These are phyloP conservation scores for Basipetospora sp. DNA, from an alignment of 2,329 filamentous ascomycete species.

Conservation along the genomic window DNA sequence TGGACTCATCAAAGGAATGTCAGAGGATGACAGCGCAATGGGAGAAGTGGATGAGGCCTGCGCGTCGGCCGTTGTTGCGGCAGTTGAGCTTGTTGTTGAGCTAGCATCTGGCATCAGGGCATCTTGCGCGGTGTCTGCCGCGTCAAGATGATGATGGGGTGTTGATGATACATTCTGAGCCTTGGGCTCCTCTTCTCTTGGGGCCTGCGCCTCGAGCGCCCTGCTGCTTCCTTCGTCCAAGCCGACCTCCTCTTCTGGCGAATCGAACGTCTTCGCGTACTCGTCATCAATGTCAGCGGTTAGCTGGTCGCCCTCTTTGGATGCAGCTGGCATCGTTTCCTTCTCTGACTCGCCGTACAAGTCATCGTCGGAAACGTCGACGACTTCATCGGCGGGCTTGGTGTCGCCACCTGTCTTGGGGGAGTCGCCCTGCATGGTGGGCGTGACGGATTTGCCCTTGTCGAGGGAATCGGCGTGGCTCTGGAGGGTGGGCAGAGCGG, in stretches of 20 bases:
- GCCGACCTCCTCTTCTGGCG: conserved; percentile 22
- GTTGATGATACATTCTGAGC: conserved; percentile 28
- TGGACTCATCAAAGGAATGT: conserved; percentile 1
- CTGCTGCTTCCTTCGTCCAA: conserved; percentile 13
- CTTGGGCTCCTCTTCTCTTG: no score
- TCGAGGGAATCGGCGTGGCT: conserved; percentile 36
- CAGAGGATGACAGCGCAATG: conserved; percentile 1
- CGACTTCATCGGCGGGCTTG: conserved; percentile 19
- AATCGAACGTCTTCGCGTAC: conserved; percentile 37
- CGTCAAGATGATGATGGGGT: conserved; percentile 10
- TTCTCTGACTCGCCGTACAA: conserved; percentile 28
- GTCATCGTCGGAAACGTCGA: conserved; percentile 18
- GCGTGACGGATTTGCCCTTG: no score
- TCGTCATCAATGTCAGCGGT: conserved; percentile 28
- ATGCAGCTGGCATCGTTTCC: conserved; percentile 15
- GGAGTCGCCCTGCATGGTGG: not conserved
- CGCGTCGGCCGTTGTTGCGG: not conserved
- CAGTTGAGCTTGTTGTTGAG: not conserved
- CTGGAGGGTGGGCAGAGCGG: conserved; percentile 35
- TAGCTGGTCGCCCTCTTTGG: conserved; percentile 13
- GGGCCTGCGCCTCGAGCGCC: conserved; percentile 5
- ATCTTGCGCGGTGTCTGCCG: conserved; percentile 26
- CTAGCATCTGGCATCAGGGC: conserved; percentile 24
- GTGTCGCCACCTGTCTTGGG: conserved; percentile 16
- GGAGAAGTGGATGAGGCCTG: not conserved